Base-by-base conservation (phyloP, 495 filamentous ascomycete species). In the Lichenothelia convexa region DNA sequence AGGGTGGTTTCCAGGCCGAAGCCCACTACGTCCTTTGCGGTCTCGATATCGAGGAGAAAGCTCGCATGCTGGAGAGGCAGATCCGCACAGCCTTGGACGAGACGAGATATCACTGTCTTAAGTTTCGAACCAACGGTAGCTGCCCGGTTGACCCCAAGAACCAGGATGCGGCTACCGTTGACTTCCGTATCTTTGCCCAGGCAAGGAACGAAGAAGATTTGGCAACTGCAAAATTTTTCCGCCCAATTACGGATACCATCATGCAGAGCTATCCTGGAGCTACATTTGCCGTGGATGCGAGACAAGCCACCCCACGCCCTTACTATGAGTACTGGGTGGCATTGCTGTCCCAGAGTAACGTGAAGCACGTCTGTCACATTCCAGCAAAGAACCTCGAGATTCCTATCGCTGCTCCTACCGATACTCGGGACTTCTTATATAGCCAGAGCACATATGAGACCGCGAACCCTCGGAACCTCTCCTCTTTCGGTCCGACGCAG, bases 221-320 rank as follows among this genome's bases (percentile, higher is more conserved):
- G 3, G 32, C 35, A 6, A 48, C 56, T 0, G 21, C 20, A n/a
- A 57, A 49, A 21, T 61, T 62, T 46, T 34, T 57, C 3, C 35
- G 56, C n/a, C 56, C 53, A 2, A 54, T 51, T 22, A 43, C 59
- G 19, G 58, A 63, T 36, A 39, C 48, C 4, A 53, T 58, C 30
- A 58, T 56, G 49, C 35, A 51, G 32, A 40, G 45, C 16, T 58
- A 55, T 37, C 56, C 58, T 6, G 58, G 56, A 21, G 57, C 54
- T 8, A 61, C 56, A 9, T 48, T 48, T 16, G 46, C 58, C 39
- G 40, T 59, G 0, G 58, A 62, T 36, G 35, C 41, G 21, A 34
- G 54, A 15, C 51, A 43, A 24, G 54, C 45, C 5, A 41, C 53
- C 4, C 54, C 55, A 11, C 51, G 50, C 39, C 44, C 49, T 4